Percentiles rank a stretch among this genome's conserved stretches.
These are phyloP conservation scores for Ophiostoma quercus DNA, from an alignment of 2,329 filamentous ascomycete genomes.

Conservation along the genomic window DNA sequence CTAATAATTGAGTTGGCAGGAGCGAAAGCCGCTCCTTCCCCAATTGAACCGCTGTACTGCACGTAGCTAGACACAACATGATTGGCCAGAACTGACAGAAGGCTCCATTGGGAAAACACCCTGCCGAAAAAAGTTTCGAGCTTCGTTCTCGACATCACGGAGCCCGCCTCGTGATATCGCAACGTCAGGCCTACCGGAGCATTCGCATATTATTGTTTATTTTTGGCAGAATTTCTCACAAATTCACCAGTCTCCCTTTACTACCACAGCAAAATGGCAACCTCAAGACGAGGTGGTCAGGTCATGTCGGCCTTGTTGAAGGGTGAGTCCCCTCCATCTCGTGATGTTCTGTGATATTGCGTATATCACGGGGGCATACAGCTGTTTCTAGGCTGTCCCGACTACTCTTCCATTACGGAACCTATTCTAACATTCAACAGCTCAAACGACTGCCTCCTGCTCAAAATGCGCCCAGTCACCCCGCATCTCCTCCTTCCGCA, in stretches of 20 bases:
- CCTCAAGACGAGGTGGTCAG: slow-evolving; percentile 53
- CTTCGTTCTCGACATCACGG: slow-evolving; percentile 9
- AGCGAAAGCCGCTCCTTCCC: slow-evolving; percentile 7
- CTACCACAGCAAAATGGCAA: slow-evolving; percentile 40
- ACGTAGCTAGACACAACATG: background rate
- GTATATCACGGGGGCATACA: background rate
- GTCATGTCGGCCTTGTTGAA: slow-evolving; percentile 46
- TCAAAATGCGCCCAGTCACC: slow-evolving; percentile 33
- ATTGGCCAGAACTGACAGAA: slow-evolving; percentile 1
- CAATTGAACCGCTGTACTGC: background rate
- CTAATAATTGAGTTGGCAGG: background rate
- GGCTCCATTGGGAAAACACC: slow-evolving; percentile 12
- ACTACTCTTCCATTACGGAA: background rate
- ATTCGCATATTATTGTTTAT: background rate
- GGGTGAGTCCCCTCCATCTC: slow-evolving; percentile 36
- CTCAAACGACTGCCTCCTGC: slow-evolving; percentile 29
- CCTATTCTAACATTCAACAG: slow-evolving; percentile 5
- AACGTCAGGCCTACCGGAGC: background rate
- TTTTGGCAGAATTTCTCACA: background rate
- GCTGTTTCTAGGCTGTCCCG: background rate
- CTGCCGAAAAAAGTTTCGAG: slow-evolving; percentile 23
- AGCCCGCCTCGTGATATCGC: background rate
- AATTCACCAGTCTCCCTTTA: too few relatives aligned
- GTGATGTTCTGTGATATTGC: slow-evolving; percentile 16
- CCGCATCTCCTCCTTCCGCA: slow-evolving; percentile 17